These are phyloP conservation scores for Globisporangium emineosum DNA, from an alignment of 352 stramenopile species.

Conservation along the genomic window DNA sequence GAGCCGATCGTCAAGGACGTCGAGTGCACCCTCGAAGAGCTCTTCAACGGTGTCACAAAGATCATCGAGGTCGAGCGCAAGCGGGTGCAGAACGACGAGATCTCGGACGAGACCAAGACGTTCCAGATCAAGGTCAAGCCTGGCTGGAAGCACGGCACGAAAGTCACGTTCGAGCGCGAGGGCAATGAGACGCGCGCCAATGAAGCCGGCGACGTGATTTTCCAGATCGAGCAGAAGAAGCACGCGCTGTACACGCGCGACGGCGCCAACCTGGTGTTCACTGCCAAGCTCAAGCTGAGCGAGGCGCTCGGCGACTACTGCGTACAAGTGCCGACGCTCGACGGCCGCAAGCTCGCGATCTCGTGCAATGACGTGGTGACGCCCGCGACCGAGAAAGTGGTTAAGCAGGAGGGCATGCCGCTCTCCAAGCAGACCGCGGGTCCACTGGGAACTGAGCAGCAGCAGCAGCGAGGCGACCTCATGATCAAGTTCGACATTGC, in stretches of 20 bases:
- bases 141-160: constrained; percentile 93
- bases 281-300: constrained; percentile 92
- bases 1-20: constrained; percentile 69
- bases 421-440: constrained; percentile 47
- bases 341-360: constrained; percentile 92
- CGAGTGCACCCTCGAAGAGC: constrained; percentile 87
- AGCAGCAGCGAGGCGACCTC: constrained; percentile 88
- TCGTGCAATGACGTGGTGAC: constrained; percentile 92
- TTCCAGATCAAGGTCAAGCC: constrained; percentile 91
- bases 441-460: background rate
- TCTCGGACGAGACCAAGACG: constrained; percentile 76
- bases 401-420: constrained; percentile 96
- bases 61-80: constrained; percentile 82
- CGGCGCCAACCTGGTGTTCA: constrained; percentile 91
- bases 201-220: constrained; percentile 93
- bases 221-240: constrained; percentile 85
- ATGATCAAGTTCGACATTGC: constrained; percentile 95
- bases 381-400: constrained; percentile 86
- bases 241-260: constrained; percentile 89
- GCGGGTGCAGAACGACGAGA: constrained; percentile 66
- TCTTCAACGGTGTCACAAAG: constrained; percentile 91
- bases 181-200: constrained; percentile 90
- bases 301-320: constrained; percentile 95
- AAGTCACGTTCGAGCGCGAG: constrained; percentile 95
- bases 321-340: constrained; percentile 93